phyloP scores from a whole-genome alignment of 495 filamentous ascomycete genomes.

The Xylaria telfairii region DNA sequence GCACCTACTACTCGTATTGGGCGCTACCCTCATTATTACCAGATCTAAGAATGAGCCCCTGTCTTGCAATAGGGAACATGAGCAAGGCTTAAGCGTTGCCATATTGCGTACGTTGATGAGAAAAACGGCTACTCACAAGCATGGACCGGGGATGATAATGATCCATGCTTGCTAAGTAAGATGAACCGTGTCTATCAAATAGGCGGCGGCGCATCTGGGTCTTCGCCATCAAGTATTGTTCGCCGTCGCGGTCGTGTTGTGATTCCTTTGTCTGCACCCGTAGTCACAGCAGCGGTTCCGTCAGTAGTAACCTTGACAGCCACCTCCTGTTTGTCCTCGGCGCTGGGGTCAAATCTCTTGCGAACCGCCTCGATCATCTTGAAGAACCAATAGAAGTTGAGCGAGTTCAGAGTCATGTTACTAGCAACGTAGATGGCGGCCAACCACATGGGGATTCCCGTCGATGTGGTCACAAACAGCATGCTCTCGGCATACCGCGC shows the following conservation, averaged over 20 bases:
- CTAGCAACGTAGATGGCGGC: slow-evolving; percentile 74
- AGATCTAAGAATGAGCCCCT: slow-evolving; percentile 7
- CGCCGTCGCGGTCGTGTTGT: slow-evolving; percentile 32
- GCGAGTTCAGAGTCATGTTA: slow-evolving; percentile 80
- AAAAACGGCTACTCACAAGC: background rate
- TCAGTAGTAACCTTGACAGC: slow-evolving; percentile 36
- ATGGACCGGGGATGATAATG: background rate
- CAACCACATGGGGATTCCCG: slow-evolving; percentile 78
- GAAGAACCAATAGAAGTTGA: slow-evolving; percentile 96
- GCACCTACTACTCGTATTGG: background rate
- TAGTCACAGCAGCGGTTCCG: slow-evolving; percentile 35
- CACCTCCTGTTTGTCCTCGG: slow-evolving; percentile 10
- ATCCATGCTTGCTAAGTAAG: background rate
- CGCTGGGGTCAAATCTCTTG: slow-evolving; percentile 79
- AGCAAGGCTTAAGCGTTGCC: background rate
- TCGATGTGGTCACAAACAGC: slow-evolving; percentile 51
- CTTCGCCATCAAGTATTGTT: slow-evolving; percentile 42
- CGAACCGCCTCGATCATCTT: slow-evolving; percentile 94
- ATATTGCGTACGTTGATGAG: background rate
- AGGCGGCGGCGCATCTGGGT: slow-evolving; percentile 38
- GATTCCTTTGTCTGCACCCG: slow-evolving; percentile 20
- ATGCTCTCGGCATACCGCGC: slow-evolving; percentile 51
- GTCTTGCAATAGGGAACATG: background rate
- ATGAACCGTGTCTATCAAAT: slow-evolving; percentile 25
- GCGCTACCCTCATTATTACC: background rate